phyloP scores from a whole-genome alignment of 257 asterid genomes.

The Penstemon barbatus region DNA sequence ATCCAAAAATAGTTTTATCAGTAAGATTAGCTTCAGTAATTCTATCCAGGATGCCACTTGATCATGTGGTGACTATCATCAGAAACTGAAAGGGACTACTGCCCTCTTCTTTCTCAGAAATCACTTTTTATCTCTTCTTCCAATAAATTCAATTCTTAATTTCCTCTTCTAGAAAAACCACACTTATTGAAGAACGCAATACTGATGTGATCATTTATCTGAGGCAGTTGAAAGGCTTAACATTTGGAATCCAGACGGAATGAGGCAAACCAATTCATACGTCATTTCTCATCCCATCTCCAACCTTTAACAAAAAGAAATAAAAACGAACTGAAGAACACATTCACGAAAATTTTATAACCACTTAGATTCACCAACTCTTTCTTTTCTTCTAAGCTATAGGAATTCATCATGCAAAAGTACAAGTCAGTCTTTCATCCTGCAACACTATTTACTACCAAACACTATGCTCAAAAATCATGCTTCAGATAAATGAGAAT shows the following conservation, averaged over 20 bases:
- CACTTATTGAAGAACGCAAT: background rate
- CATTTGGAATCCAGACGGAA: background rate
- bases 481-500: background rate
- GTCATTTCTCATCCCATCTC: background rate
- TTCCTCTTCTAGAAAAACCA: background rate
- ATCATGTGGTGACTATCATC: too few species aligned
- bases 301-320: background rate
- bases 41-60: too few species aligned
- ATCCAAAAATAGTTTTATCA: too few species aligned
- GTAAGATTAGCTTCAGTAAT: too few species aligned
- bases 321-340: too few species aligned
- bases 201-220: background rate
- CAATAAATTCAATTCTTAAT: background rate
- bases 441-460: conserved; percentile 9
- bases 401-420: conserved; percentile 7
- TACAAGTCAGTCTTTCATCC: background rate
- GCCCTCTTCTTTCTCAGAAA: background rate
- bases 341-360: background rate
- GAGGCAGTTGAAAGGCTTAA: background rate
- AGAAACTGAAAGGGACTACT: too few species aligned
- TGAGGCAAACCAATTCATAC: background rate
- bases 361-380: conserved; percentile 11
- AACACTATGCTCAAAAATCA: too few species aligned
- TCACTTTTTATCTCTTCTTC: background rate
- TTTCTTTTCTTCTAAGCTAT: conserved; percentile 13